Conservation (phyloP, 495 filamentous ascomycete species). For the Penicillium maclennaniae region DNA sequence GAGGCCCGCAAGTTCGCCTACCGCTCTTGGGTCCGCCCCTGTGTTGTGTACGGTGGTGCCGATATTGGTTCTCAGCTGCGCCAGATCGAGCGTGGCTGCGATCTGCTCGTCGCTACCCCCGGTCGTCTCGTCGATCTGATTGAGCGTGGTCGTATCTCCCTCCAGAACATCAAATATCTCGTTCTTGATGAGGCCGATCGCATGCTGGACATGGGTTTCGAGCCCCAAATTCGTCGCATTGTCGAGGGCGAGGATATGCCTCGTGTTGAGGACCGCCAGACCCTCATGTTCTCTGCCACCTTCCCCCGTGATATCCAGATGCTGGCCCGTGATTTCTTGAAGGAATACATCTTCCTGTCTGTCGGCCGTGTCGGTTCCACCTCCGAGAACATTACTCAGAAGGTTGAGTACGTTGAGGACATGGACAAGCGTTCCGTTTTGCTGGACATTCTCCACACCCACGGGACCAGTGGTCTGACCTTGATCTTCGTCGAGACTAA, state of each 20-base stretch:
- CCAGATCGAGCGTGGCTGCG: constrained; percentile 95
- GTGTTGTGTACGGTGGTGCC: constrained; percentile 98
- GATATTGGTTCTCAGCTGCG: constrained; percentile 96
- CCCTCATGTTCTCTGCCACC: constrained; percentile 99
- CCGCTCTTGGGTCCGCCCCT: constrained; percentile 97
- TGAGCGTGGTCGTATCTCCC: constrained; percentile 95
- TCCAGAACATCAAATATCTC: constrained; percentile 97
- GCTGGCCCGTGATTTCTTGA: constrained; percentile 95
- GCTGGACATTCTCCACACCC: constrained; percentile 94
- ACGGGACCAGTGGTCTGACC: constrained; percentile 77
- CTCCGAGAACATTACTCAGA: constrained; percentile 98
- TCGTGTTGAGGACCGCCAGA: constrained; percentile 75
- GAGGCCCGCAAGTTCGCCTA: constrained; percentile 98
- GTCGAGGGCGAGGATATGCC: constrained; percentile 99
- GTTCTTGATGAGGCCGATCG: constrained; percentile 98
- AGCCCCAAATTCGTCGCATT: constrained; percentile 97
- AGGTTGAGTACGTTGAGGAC: constrained; percentile 97
- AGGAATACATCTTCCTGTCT: constrained; percentile 97
- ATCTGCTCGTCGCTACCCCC: constrained; percentile 94
- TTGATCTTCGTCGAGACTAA: constrained; percentile 99
- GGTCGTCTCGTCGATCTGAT: constrained; percentile 97
- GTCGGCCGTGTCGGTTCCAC: constrained; percentile 99
- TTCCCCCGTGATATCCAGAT: constrained; percentile 99
- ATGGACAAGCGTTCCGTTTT: constrained; percentile 95
- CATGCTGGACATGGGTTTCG: constrained; percentile 99